phyloP scores from a whole-genome alignment of 192 early-diverging fungal genomes.

The Helicostylum pulchrum region DNA sequence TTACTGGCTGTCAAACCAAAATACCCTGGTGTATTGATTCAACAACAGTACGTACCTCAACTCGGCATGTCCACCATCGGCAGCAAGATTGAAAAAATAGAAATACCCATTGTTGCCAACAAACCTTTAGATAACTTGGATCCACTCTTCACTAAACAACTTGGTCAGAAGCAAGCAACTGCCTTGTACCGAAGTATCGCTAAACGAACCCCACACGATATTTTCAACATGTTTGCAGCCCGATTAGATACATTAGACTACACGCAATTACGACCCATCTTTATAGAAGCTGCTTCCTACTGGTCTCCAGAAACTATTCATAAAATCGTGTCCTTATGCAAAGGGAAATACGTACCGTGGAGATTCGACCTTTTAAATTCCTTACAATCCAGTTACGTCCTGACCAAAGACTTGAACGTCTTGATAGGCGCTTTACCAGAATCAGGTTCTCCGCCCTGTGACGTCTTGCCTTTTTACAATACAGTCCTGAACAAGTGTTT shows the following conservation, averaged over 20 bases:
- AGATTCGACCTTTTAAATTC: constrained; percentile 1
- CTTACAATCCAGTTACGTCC: not conserved
- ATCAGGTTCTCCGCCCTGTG: too few species aligned
- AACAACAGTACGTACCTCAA: not conserved
- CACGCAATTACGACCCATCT: not conserved
- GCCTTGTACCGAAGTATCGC: too few species aligned
- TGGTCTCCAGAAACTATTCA: constrained; percentile 5
- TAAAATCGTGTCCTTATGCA: not conserved
- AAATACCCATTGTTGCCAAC: too few species aligned
- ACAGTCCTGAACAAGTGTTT: constrained; percentile 3
- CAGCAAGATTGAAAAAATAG: not conserved
- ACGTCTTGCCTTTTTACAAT: constrained; percentile 1
- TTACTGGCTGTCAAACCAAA: too few species aligned
- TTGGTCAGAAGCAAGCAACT: too few species aligned
- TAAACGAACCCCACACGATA: not conserved
- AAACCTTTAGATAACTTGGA: too few species aligned
- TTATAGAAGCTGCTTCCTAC: constrained; percentile 3
- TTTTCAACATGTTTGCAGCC: constrained; percentile 4
- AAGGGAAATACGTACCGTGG: not conserved
- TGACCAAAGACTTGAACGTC: not conserved
- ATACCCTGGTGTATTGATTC: too few species aligned
- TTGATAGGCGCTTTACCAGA: constrained; percentile 4
- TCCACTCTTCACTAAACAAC: not conserved
- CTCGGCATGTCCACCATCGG: not conserved
- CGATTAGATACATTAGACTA: not conserved